Evolutionary conservation across 257 asterid genomes (phyloP), one percentile per base, ranked within the genome.

Genomic region (Plantago elongata): DNA sequence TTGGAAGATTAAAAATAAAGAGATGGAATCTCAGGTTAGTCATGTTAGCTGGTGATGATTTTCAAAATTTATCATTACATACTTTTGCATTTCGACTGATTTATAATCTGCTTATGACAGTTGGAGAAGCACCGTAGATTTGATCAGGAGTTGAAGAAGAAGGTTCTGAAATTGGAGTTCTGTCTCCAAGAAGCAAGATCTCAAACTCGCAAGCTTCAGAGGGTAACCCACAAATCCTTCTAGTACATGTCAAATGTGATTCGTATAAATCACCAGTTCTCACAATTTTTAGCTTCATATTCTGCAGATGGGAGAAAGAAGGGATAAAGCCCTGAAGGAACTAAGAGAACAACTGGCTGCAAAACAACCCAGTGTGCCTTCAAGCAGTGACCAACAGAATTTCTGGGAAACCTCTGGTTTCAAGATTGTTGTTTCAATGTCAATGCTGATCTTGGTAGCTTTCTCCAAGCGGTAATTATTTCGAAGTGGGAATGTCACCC

Each of bases 391-490:
- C 56, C 83, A 83, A 63, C 86, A 63, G 60, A 89, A 84, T 46
- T 78, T 92, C 66, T 92, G 97, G 99, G 96, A 92, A 27, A 72
- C 78, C n/a, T 58, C 89, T 1, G 75, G 88, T 57, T 92, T 92
- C 86, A 92, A 92, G 88, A 67, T 89, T 37, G 88, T 80, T 5
- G 85, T 67, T 44, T 89, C 99, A 2, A 74, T 92, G 95, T 92
- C 98, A 4, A 86, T 92, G 99, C 50, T 92, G 71, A 61, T 80
- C 63, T 49, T 92, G 72, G 95, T 89, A 43, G 50, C 86, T 70
- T 72, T 92, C 61, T 75, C 99, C 0, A 92, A 84, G 85, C 80
- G 95, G 56, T 92, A 70, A 75, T 51, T 2, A 9, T 51, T 11
- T 13, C 8, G 11, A 88, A 83, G 84, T 79, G 90, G 62, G 89